Conservation (phyloP, 1,284 basidiomycete genomes). For the Pterulicium gracile region DNA sequence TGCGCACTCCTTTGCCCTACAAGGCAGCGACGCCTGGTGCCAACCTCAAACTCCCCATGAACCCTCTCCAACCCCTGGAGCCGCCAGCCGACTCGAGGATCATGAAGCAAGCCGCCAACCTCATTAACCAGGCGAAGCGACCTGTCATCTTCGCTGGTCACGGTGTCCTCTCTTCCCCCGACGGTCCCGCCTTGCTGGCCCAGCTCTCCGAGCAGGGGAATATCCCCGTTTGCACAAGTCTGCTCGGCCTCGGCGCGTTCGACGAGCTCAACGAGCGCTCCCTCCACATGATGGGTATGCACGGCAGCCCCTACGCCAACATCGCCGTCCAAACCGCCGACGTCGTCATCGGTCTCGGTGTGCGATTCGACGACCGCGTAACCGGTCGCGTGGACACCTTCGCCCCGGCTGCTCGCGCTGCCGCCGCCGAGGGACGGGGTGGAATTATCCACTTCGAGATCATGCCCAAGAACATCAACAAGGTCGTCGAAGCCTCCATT, state of each 20-base stretch:
- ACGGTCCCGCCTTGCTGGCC: constrained; percentile 78
- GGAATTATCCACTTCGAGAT: constrained; percentile 99
- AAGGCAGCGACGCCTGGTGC: constrained; percentile 82
- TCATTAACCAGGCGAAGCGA: constrained; percentile 88
- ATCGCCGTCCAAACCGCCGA: constrained; percentile 96
- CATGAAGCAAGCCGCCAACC: constrained; percentile 75
- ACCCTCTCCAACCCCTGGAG: constrained; percentile 51
- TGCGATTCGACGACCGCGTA: constrained; percentile 95
- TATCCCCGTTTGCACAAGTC: constrained; percentile 94
- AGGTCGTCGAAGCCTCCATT: constrained; percentile 92
- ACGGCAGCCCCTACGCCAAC: constrained; percentile 96
- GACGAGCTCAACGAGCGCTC: constrained; percentile 85
- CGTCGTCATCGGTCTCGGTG: constrained; percentile 94
- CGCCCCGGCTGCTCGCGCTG: constrained; percentile 83
- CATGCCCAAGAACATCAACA: constrained; percentile 98
- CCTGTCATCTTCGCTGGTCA: constrained; percentile 94
- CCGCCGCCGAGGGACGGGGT: constrained; percentile 78
- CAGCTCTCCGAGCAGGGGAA: constrained; percentile 78
- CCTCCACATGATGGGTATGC: constrained; percentile 99
- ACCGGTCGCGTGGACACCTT: constrained; percentile 89
- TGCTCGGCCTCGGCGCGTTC: constrained; percentile 92
- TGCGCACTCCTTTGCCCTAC: constrained; percentile 80
- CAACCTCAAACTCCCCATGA: constrained; percentile 68
- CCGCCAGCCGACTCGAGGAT: constrained; percentile 53
- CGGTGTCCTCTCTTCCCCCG: constrained; percentile 76